These are phyloP conservation scores for Theobroma cacao DNA, from an alignment of 345 rosid species.

Conservation along the genomic window DNA sequence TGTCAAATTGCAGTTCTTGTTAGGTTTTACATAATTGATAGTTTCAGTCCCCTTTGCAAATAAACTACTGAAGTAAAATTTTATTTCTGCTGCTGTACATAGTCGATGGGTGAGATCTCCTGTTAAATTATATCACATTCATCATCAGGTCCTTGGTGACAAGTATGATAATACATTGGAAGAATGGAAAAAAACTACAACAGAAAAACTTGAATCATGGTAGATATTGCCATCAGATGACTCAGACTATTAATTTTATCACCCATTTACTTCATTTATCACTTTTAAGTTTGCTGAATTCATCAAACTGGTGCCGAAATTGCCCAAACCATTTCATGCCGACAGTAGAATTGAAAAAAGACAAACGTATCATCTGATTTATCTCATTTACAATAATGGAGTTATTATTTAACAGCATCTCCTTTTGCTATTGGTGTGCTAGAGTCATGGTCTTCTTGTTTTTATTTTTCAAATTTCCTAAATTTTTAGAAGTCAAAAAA, in stretches of 20 bases:
- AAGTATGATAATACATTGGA: background rate
- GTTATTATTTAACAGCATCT: background rate
- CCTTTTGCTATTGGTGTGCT: background rate
- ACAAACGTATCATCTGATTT: background rate
- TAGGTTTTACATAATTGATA: constrained; percentile 47
- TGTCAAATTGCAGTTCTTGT: constrained; percentile 72
- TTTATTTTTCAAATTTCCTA: background rate
- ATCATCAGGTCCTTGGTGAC: constrained; percentile 9
- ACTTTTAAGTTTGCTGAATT: background rate
- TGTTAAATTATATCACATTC: constrained; percentile 25
- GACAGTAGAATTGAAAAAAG: background rate
- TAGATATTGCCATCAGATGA: background rate
- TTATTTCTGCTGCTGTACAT: constrained; percentile 81
- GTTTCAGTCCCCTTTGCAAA: constrained; percentile 27
- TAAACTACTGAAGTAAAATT: constrained; percentile 59
- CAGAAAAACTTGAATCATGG: background rate
- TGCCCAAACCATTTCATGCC: background rate
- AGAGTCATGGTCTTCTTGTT: background rate
- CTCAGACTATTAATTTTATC: background rate
- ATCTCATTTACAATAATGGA: background rate
- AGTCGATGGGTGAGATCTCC: constrained; percentile 65
- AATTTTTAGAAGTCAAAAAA: background rate
- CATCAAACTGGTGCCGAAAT: background rate
- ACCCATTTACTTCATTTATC: background rate
- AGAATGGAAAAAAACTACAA: background rate